Base-by-base conservation (phyloP, 1,139 yeast genomes). In the Sugiyamaella sp. region DNA sequence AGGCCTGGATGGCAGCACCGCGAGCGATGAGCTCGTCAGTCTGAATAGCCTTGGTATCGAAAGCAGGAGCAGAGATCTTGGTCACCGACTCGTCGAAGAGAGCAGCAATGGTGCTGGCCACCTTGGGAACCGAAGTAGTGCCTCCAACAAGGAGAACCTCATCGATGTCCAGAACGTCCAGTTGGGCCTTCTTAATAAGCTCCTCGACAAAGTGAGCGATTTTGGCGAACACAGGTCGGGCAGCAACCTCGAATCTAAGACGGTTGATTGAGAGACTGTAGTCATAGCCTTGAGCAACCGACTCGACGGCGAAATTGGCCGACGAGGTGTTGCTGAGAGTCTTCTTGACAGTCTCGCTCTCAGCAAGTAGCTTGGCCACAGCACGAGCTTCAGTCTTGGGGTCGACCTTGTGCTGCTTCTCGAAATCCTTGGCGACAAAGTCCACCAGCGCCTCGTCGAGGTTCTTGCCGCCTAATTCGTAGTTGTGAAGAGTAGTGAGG, bases 1-100 rank as follows among this genome's bases (percentile, higher is more conserved):
- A 83, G 50, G 97, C 99, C 79, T 95, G 99, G 70, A 93, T 80
- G 57, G 99, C 97, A 59, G 97, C 96, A 75, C 99, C 99, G 70
- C 96, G 86, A 62, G 96, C 85, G 62, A 86, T 79, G 67, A 90
- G 80, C 76, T 95, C 99, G 66, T 89, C 83, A 58, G 99, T 97
- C 76, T 86, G 84, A 58, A 86, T 69, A 54, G 96, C 90, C 73
- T 87, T 87, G 60, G 87, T 63, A 70, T 86, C 90, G 57, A 80
- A 68, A 25, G 88, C 77, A 62, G 98, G 96, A 22, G 98, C 85
- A 59, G 85, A 78, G 55, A 91, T 80, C 52, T 73, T 79, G 55
- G 96, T 89, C 55, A 85, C 71, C 71, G 88, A 95, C 59, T 95
- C 91, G 56, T 67, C 73, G 82, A 93, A 91, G 54, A 89, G 69